Base-by-base conservation (phyloP, 345 rosid genomes). In the Boechera divaricarpa region DNA sequence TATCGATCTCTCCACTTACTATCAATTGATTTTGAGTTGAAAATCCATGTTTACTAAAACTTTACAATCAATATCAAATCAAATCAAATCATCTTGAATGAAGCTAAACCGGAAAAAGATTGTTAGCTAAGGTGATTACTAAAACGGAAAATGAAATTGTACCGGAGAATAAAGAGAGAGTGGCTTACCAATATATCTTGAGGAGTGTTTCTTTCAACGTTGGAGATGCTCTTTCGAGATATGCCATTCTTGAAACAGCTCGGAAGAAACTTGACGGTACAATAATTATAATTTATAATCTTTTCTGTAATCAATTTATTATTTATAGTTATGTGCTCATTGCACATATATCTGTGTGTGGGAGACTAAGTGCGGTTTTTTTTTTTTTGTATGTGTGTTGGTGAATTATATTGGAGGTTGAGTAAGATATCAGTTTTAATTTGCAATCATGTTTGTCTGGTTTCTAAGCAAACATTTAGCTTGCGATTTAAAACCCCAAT, bases 141-240 rank as follows among this genome's bases (percentile, higher is more conserved):
- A 68, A 53, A 62, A 69, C 41, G 24, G 35, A 10, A 33, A 44
- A 8, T 12, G 35, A 44, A 53, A 26, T 24, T 35, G 26, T 65
- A 42, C 45, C 11, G 15, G 55, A 29, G 4, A 52, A 18, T 15
- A 66, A 5, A 74, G 62, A 31, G 28, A 24, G 42, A 32, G n/a
- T 26, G 63, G 29, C 63, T 70, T 38, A 80, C 82, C 73, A 32
- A 57, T 69, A 56, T 39, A 80, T 80, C 68, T 75, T 80, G 76
- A 80, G 76, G 45, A 80, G 79, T 39, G 72, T 70, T n/a, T 74
- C 79, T 75, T 69, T 80, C 58, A 75, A 48, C 5, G 61, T 65
- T 47, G 76, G 79, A 39, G 82, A 80, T 63, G 79, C 68, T 70
- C 69, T 69, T 39, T 58, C 63, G 41, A 80, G 80, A 80, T 69